Evolutionary conservation across 1,139 yeast species (phyloP), one percentile per base, ranked within the genome.

Genomic region (Blastobotrys illinoisensis): DNA sequence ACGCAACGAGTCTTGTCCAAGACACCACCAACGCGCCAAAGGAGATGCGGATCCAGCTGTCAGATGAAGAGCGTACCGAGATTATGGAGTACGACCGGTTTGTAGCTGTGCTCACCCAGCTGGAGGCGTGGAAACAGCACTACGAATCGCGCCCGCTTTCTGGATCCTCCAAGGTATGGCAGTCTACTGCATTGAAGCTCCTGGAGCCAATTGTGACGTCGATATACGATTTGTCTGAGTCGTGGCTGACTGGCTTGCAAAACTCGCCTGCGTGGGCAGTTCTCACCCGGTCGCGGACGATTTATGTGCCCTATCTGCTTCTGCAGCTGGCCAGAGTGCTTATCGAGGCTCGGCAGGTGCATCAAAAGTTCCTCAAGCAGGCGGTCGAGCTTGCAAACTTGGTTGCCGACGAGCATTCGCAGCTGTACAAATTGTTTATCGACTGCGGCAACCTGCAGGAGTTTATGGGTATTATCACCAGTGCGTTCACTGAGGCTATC

Each of bases 291-390:
- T 74, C 86, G 54, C 78, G 95, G 65, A 75, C 82, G 7, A 70
- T 84, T 19, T 89, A 88, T 67, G 79, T 88, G n/a, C 96, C 97
- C 18, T 81, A 79, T 61, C 70, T 88, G 54, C 75, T 88, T 40
- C 80, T 85, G 54, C 87, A 85, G 60, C 71, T 86, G 49, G 79
- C 83, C 56, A 75, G 77, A 49, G 78, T 83, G 7, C 77, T 81
- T 60, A 78, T 81, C 56, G 62, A 69, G 36, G 67, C 72, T 5
- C 65, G 73, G 43, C 63, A 63, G 9, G 58, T 62, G 1, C 71
- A 72, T 45, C 64, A 67, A 32, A 65, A 63, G 47, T 77, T 69
- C 57, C 67, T 84, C 60, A 72, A 71, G 48, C 78, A 77, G 53
- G 91, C 90, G 0, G 76, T 82, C 52, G 76, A 77, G 6, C 72